phyloP scores from a whole-genome alignment of 768 basidiomycete genomes.

The Agaricus sinodeliciosus region DNA sequence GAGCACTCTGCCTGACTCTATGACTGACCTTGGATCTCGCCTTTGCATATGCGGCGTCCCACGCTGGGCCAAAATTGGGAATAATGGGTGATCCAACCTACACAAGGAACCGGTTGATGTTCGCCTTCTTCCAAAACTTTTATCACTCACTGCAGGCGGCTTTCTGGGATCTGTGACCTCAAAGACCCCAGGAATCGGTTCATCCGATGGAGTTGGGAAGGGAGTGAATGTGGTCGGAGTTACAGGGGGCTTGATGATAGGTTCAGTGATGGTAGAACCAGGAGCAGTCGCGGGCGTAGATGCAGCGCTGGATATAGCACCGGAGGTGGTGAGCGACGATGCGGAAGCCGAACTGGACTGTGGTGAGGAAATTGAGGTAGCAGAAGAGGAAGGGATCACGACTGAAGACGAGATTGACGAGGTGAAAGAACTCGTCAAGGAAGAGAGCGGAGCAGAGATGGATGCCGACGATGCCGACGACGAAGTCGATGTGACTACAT shows the following conservation, averaged over 20 bases:
- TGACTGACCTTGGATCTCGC: slow-evolving; percentile 46
- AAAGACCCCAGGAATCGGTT: slow-evolving; percentile 24
- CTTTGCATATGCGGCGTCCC: slow-evolving; percentile 52
- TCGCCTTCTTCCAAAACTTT: not conserved
- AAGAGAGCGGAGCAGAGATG: not conserved
- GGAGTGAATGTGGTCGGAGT: slow-evolving; percentile 40
- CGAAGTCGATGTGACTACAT: not conserved
- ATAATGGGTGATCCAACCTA: slow-evolving; percentile 30
- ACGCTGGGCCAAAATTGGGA: slow-evolving; percentile 47
- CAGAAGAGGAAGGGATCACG: not conserved
- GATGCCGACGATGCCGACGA: not conserved
- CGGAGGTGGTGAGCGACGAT: not conserved
- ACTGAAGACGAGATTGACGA: not conserved
- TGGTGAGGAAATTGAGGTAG: not conserved
- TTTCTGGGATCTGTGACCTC: slow-evolving; percentile 18
- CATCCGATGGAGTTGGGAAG: slow-evolving; percentile 54
- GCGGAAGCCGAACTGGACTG: not conserved
- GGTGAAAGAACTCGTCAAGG: not conserved
- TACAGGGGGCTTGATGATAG: slow-evolving; percentile 8
- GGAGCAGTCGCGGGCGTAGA: slow-evolving; percentile 1
- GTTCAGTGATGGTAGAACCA: slow-evolving; percentile 4
- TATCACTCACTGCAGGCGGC: slow-evolving; percentile 45
- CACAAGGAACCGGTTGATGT: not conserved
- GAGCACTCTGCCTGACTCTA: slow-evolving; percentile 1
- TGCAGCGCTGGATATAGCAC: not conserved